Conservation (phyloP, 2,329 filamentous ascomycete genomes). For the Canariomyces notabilis region DNA sequence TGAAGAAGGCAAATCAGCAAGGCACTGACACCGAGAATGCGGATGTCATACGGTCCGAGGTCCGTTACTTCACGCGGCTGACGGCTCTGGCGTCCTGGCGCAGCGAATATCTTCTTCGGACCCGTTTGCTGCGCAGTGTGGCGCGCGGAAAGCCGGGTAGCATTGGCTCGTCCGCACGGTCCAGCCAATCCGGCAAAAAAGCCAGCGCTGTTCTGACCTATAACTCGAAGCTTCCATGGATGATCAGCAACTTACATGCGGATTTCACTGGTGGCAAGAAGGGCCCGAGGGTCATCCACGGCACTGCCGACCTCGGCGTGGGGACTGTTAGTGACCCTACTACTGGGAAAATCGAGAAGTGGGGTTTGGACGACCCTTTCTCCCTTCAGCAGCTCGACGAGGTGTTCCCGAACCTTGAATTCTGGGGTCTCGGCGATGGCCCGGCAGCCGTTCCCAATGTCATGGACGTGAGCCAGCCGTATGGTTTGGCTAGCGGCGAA, state of each 20-base stretch:
- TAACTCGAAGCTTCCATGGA: constrained; percentile 74
- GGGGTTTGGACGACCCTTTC: constrained; percentile 74
- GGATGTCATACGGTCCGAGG: constrained; percentile 62
- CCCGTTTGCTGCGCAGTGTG: constrained; percentile 74
- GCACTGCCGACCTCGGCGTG: constrained; percentile 69
- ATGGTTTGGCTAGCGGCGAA: constrained; percentile 79
- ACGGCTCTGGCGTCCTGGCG: constrained; percentile 87
- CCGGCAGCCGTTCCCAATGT: constrained; percentile 75
- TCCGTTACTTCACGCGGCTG: constrained; percentile 75
- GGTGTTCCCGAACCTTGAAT: constrained; percentile 64
- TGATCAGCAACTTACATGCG: constrained; percentile 75
- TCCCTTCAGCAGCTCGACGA: constrained; percentile 74
- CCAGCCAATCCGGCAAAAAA: constrained; percentile 54
- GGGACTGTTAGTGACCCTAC: constrained; percentile 79
- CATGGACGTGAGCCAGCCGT: constrained; percentile 85
- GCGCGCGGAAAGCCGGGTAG: constrained; percentile 73
- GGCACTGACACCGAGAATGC: constrained; percentile 42
- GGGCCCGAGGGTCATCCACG: constrained; percentile 75
- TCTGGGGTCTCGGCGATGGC: constrained; percentile 74
- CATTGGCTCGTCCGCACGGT: constrained; percentile 48
- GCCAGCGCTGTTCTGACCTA: constrained; percentile 75
- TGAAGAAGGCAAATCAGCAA: constrained; percentile 32
- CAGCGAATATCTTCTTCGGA: constrained; percentile 89
- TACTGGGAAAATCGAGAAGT: constrained; percentile 69
- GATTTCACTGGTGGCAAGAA: constrained; percentile 69